Base-by-base conservation (phyloP, 495 filamentous ascomycete species). In the Articulospora tetracladia region DNA sequence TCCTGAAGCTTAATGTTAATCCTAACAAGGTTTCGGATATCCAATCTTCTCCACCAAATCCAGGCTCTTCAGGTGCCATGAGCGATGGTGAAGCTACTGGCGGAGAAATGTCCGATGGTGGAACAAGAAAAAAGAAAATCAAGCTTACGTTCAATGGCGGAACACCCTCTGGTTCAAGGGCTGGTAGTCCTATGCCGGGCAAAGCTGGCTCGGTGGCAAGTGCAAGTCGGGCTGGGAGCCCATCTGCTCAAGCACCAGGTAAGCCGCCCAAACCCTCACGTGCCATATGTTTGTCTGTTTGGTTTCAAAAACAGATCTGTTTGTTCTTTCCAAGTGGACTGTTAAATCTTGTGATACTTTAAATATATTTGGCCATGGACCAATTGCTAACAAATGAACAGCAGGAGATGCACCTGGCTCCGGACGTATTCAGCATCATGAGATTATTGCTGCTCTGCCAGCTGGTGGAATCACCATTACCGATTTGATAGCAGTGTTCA, bases 51-150 rank as follows among this genome's bases (percentile, higher is more conserved):
- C 66, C 71, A 23, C 63, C 51, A 28, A 54, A 81, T 72, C 66
- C 74, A 36, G 86, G 84, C 11, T 89, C 90, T n/a, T 63, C 19
- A 24, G 86, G 84, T 12, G 89, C 90, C 53, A 86, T 83, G 58
- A 94, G 92, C 64, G 93, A 96, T 57, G 83, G 84, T 26, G 93
- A 97, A 64, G 84, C 78, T 51, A 92, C 84, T 13, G 87, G 81
- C 6, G 89, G 84, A 27, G 89, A 94, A 71, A 85, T 85, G 72
- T 90, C 86, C 30, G 90, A 93, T 67, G 85, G 82, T 23, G 64
- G 72, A 55, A 7, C 10, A 11, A 86, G n/a, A 24, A 65, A 65
- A 50, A 61, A 52, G n/a, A 90, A 87, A 67, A 72, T 91, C 62
- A 88, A 85, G 71, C 71, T 90, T 36, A 74, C 77, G 59, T 55